Base-by-base conservation (phyloP, 73 alveolate species). In the Symbiodinium natans region DNA sequence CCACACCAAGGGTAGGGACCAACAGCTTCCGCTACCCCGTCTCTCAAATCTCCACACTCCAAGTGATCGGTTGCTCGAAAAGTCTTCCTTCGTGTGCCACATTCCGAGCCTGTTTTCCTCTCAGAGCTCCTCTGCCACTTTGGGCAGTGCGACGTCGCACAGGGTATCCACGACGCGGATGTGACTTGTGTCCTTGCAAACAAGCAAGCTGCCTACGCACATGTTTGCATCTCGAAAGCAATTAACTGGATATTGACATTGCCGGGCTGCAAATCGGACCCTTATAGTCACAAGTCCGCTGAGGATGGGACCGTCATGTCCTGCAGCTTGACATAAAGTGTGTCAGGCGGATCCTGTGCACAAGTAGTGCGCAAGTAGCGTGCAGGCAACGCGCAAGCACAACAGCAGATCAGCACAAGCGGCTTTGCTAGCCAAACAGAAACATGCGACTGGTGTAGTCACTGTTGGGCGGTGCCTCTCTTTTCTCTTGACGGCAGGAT, bases 121-220 rank as follows among this genome's bases (percentile, higher is more conserved):
- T 63, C 80, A 63, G 1, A 63, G 80, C 80, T 63, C 80, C 33
- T 63, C 80, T 36, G 80, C 80, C 80, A 63, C 80, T 63, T 63
- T 63, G 80, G 80, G 33, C 80, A 36, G 80, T 9, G 80, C 80
- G 36, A 63, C 80, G 4, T 63, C 80, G 80, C 80, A 63, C 11
- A 63, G 80, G 33, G 80, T 63, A 1, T n/a, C 33, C 80, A 63
- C 80, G 80, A 63, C 80, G 19, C 40, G 40, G 36, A 27, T 63
- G 38, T 9, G 36, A 63, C 80, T 63, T 63, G 40, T 29, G 15
- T 63, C 80, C 80, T 63, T 31, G 80, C 80, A 8, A 52, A 29
- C 71, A 52, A 29, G 71, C 0, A 52, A n/a, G n/a, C n/a, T n/a
- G n/a, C n/a, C n/a, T n/a, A n/a, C n/a, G n/a, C n/a, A n/a, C n/a